Percentiles rank a stretch among this genome's conserved stretches.
Evolutionary conservation across 495 filamentous ascomycete species (phyloP).

Genomic region (Amniculicola lignicola): DNA sequence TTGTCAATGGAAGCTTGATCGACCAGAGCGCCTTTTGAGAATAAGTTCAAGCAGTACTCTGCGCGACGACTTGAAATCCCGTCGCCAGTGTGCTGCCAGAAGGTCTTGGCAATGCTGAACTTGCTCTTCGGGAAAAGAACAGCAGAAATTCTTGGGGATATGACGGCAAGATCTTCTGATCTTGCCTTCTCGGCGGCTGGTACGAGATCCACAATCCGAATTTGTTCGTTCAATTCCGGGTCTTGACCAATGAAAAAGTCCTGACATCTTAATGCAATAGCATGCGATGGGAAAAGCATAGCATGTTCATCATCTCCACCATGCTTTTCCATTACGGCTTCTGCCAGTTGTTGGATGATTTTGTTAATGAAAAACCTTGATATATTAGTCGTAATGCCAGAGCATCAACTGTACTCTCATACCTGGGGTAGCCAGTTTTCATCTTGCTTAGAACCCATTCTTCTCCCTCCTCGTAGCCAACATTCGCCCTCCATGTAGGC

Average conservation of each 20-base stretch:
- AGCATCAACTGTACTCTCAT: conserved; percentile 15
- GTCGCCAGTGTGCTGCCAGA: conserved; percentile 97
- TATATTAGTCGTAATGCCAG: conserved; percentile 2
- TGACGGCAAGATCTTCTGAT: conserved; percentile 18
- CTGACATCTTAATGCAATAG: conserved; percentile 64
- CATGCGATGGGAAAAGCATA: conserved; percentile 73
- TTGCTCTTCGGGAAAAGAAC: conserved; percentile 67
- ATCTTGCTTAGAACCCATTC: conserved; percentile 80
- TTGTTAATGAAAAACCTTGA: conserved; percentile 86
- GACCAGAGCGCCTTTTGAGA: conserved; percentile 67
- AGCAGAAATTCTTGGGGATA: conserved; percentile 55
- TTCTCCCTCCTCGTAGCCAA: conserved; percentile 91
- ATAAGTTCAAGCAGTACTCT: conserved; percentile 76
- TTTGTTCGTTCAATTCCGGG: conserved; percentile 46
- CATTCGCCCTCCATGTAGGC: conserved; percentile 86
- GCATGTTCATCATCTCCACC: conserved; percentile 63
- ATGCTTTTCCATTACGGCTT: conserved; percentile 61
- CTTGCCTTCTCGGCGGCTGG: conserved; percentile 44
- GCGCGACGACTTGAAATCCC: conserved; percentile 88
- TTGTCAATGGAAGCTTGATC: conserved; percentile 37
- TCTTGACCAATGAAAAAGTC: conserved; percentile 65
- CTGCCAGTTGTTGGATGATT: conserved; percentile 69
- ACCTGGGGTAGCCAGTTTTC: conserved; percentile 88
- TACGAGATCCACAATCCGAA: conserved; percentile 67
- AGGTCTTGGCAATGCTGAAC: conserved; percentile 72